Evolutionary conservation across 192 early-diverging fungal species (phyloP), one percentile per base, ranked within the genome.

Genomic region (Spizellomyces sp.): DNA sequence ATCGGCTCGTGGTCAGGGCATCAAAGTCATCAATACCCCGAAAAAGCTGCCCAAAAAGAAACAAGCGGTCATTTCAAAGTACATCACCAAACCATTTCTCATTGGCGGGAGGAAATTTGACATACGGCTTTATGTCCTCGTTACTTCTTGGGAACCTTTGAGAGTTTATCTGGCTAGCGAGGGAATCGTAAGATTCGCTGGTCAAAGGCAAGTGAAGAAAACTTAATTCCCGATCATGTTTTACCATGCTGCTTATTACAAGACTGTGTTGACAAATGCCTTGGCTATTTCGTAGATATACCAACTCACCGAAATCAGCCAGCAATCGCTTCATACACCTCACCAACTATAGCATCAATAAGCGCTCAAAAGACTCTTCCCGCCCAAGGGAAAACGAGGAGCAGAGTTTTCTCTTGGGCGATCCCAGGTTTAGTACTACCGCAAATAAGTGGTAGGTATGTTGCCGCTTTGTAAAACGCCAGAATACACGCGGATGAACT

Each of bases 101-200:
- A 83, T 83, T 56, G 69, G 83, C 45, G 62, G 73, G 9, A 48
- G 72, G 56, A 83, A 83, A 46, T 83, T 83, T 58, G 82, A 83
- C 48, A 59, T 83, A 10, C 66, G 82, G 4, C 44, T 83, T 42
- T 81, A 83, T 62, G 77, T 83, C 15, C 68, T 73, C 6, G 80
- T 83, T 15, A 83, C 82, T 4, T 77, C 77, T 58, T 81, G 79
- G 61, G 77, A 83, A 42, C 82, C 82, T 1, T 62, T 83, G 0
- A 66, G 80, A 46, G 48, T 81, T 10, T 83, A 81, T 48, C 42
- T 83, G 0, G 75, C 57, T 62, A 36, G 62, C 1, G 74, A 83
- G 36, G 82, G 82, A 2, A 64, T 81, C 7, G 79, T 73, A 9
- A 66, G 80, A n/a, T 81, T 83, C 59, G 79, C 82, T 5, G 62